Conservation (phyloP, 495 filamentous ascomycete species). For the Aspergillus affinis region DNA sequence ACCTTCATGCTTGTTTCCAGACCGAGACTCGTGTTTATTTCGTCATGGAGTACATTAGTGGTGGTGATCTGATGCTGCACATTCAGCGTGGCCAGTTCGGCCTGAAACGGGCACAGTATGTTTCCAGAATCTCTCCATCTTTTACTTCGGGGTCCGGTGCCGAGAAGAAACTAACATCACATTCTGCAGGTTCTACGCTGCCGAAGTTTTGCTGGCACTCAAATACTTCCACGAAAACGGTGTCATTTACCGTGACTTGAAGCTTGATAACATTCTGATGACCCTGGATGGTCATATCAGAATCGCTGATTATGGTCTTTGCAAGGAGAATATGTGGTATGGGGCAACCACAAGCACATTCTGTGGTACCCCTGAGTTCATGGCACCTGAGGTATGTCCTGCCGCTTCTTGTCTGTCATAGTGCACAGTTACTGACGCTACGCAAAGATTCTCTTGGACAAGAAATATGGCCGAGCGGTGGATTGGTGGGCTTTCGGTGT, state of each 20-base stretch:
- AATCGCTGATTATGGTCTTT: constrained; percentile 97
- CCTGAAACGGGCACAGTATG: constrained; percentile 91
- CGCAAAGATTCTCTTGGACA: constrained; percentile 89
- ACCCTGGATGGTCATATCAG: constrained; percentile 98
- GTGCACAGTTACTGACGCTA: constrained; percentile 13
- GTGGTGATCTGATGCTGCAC: constrained; percentile 98
- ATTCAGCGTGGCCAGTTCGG: constrained; percentile 97
- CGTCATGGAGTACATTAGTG: constrained; percentile 99
- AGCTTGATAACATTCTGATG: constrained; percentile 97
- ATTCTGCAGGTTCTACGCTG: constrained; percentile 85
- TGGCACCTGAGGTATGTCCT: constrained; percentile 86
- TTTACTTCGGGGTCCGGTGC: background rate
- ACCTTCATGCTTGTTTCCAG: constrained; percentile 97
- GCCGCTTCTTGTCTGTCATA: background rate
- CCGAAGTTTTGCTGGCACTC: constrained; percentile 93
- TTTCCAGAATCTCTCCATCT: constrained; percentile 18
- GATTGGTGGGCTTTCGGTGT: constrained; percentile 99
- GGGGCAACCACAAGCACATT: constrained; percentile 96
- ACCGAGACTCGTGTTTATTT: constrained; percentile 99
- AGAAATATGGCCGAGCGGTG: constrained; percentile 97
- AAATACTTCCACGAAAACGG: constrained; percentile 99
- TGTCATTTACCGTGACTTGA: constrained; percentile 98
- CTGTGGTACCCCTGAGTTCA: constrained; percentile 98
- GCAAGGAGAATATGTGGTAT: constrained; percentile 99
- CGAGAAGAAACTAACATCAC: background rate